Base-by-base conservation (phyloP, 2,329 filamentous ascomycete species). In the Aspergillus intermedius region DNA sequence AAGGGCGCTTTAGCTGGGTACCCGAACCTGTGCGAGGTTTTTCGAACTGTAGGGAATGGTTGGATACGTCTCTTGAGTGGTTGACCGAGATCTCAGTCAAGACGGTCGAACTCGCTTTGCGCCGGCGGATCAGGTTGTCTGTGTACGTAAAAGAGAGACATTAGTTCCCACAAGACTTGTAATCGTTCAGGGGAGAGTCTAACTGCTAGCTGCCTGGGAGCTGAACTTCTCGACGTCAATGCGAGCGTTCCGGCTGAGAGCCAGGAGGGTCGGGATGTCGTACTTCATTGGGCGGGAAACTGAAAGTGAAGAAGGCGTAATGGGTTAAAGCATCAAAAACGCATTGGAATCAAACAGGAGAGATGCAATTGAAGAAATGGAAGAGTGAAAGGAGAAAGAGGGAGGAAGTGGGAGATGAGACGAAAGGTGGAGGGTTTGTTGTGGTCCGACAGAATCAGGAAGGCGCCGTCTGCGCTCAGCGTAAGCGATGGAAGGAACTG, bases 221-320 rank as follows among this genome's bases (percentile, higher is more conserved):
- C 51, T 60, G 48, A 58, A 64, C 43, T 47, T 56, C 42, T 52
- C 55, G 22, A 63, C 48, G 19, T 63, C 56, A 42, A 64, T 57
- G 42, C 52, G 49, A 13, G 56, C 59, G 12, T 59, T 57, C 45
- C 59, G 61, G 54, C 58, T 56, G 45, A 71, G 54, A 32, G 62
- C 62, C 60, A 71, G 54, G 37, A 72, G 56, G 6, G 67, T 67
- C 49, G 59, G 60, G 46, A 70, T 61, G 39, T 63, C 64, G 55
- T 72, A 72, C 54, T 56, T 68, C 61, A 64, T 60, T 51, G 56
- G 60, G 51, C 17, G 17, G 15, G 9, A 40, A 19, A 40, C 37
- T 21, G 17, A 8, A 17, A 40, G n/a, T 51, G 32, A 25, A 44
- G 2, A 21, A 40, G 9, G 12, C 10, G 17, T 40, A 35, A 3